Conservation (phyloP, 345 rosid genomes). For the Salix suchowensis region DNA sequence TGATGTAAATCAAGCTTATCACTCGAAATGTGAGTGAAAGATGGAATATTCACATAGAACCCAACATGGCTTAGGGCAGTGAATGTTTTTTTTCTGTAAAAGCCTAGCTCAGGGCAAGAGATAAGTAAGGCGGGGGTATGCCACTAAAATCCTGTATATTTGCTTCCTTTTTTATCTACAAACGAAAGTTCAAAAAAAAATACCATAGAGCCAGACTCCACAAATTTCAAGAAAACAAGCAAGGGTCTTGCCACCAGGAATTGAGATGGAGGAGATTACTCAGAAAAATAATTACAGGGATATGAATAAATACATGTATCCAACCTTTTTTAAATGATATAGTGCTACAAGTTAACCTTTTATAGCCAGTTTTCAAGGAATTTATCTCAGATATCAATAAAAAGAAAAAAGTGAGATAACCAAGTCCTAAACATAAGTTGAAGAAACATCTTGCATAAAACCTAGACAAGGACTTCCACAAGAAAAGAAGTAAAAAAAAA, state of each 20-base stretch:
- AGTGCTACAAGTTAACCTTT: background rate
- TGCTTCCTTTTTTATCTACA: no score
- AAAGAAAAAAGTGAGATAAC: background rate
- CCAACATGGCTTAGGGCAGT: no score
- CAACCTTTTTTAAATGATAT: background rate
- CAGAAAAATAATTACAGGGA: background rate
- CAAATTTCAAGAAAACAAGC: background rate
- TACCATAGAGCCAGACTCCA: background rate
- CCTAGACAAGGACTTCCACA: background rate
- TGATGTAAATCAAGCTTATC: no score
- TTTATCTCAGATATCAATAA: background rate
- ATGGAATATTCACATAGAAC: no score
- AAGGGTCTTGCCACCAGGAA: background rate
- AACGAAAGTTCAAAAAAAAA: no score
- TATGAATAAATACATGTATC: background rate
- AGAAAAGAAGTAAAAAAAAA: background rate
- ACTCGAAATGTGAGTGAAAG: no score
- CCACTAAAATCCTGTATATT: no score
- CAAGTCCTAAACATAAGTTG: background rate
- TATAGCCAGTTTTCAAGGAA: background rate
- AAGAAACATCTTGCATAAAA: background rate
- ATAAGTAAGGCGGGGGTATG: no score
- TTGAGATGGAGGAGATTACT: background rate
- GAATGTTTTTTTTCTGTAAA: no score
- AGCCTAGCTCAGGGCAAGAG: no score